A percentile compares a stretch with the other conserved stretches of the same genome.
These are phyloP conservation scores for Glebionis coronaria DNA, from an alignment of 129 eudicot species.

Conservation along the genomic window DNA sequence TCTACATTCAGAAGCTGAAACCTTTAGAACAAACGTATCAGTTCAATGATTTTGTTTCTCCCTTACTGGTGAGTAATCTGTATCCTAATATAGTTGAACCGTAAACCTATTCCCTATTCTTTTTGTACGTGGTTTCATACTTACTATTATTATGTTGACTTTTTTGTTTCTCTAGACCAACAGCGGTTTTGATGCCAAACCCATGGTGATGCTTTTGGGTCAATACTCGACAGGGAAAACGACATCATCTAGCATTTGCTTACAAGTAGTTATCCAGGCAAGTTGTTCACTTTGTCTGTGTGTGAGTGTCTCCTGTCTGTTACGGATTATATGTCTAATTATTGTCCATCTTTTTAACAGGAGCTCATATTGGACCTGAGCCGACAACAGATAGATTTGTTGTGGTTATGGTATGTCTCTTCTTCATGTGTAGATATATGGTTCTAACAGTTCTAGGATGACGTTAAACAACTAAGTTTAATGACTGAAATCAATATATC, in stretches of 20 bases:
- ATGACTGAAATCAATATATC: too few relatives aligned
- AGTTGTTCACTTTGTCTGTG: conserved; percentile 7
- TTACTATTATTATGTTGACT: conserved; percentile 13
- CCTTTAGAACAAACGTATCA: too few relatives aligned
- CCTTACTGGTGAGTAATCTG: conserved; percentile 60
- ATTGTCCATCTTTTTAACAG: too few relatives aligned
- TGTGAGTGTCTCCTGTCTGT: too few relatives aligned
- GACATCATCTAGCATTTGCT: conserved; percentile 90
- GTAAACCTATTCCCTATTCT: neutral
- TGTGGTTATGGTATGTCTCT: too few relatives aligned
- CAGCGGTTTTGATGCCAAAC: conserved; percentile 98
- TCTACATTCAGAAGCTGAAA: too few relatives aligned
- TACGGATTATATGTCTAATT: too few relatives aligned
- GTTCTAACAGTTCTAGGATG: too few relatives aligned
- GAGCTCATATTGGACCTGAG: too few relatives aligned
- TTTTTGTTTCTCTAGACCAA: conserved; percentile 57
- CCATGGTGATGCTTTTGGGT: conserved; percentile 99
- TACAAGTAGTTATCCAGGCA: conserved; percentile 84
- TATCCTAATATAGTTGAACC: conserved; percentile 5
- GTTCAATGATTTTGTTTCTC: conserved; percentile 86
- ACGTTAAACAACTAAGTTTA: too few relatives aligned
- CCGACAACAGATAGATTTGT: too few relatives aligned
- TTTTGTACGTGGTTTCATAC: conserved; percentile 1
- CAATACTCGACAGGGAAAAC: conserved; percentile 98
- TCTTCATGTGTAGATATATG: too few relatives aligned